These are phyloP conservation scores for Pythium oligandrum DNA, from an alignment of 352 stramenopile species.

Conservation along the genomic window DNA sequence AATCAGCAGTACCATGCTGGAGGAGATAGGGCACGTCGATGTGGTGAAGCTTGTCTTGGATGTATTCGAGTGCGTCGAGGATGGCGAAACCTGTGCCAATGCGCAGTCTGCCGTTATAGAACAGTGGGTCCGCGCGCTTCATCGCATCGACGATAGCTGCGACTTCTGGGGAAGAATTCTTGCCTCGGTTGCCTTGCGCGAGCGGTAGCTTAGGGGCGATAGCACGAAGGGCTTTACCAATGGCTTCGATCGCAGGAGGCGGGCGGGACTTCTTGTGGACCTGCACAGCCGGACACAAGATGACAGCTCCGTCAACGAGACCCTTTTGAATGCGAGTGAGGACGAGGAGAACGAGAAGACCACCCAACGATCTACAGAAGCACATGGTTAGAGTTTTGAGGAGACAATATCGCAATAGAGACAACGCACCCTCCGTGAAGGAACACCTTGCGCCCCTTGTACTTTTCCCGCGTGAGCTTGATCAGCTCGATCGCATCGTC, in stretches of 20 bases:
- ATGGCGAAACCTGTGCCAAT: constrained; percentile 72
- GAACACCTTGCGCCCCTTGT: constrained; percentile 65
- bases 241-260: constrained; percentile 32
- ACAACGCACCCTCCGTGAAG: constrained; percentile 52
- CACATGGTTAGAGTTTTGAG: constrained; percentile 6
- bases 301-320: constrained; percentile 64
- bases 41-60: constrained; percentile 49
- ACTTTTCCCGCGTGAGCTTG: constrained; percentile 47
- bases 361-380: constrained; percentile 55
- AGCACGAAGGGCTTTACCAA: constrained; percentile 47
- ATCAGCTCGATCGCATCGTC: constrained; percentile 70
- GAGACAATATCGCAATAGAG: constrained; percentile 1
- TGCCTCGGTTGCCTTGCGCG: constrained; percentile 45
- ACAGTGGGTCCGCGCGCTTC: constrained; percentile 58
- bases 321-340: constrained; percentile 37
- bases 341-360: constrained; percentile 56
- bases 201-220: constrained; percentile 65
- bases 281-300: constrained; percentile 63
- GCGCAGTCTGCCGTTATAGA: constrained; percentile 68
- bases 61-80: constrained; percentile 45
- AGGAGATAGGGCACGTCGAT: constrained; percentile 77
- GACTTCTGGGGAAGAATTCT: constrained; percentile 60
- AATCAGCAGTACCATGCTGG: constrained; percentile 65
- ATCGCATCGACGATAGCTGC: constrained; percentile 44
- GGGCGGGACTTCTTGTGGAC: constrained; percentile 55